Base-by-base conservation (phyloP, 73 alveolate genomes). In the Breviolum minutum region DNA sequence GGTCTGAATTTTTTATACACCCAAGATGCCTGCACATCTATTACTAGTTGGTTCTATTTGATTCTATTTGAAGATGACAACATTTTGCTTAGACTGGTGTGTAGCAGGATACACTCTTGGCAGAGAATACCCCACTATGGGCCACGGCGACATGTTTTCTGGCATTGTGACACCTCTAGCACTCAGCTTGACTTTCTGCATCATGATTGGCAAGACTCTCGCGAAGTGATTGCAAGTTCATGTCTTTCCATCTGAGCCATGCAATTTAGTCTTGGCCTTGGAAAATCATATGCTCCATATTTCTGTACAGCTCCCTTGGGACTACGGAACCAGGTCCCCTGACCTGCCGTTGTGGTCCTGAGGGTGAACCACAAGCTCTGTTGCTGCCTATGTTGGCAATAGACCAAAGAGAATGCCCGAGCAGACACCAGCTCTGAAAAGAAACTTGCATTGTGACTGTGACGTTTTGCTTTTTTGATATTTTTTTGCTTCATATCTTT, bases 91-190 rank as follows among this genome's bases (percentile, higher is more conserved):
- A 26, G 29, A 19, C 40, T 19, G 29, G 9, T 9, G 32, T 30
- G 40, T 71, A 12, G 82, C 82, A 73, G 82, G 82, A 73, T 73
- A 73, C 82, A 73, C 82, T 24, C 82, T 73, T 24, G 82, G 82
- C 82, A 73, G 82, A 48, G 82, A 73, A 48, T 73, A 73, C 82
- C 82, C 82, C n/a, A n/a, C n/a, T n/a, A n/a, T n/a, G n/a, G n/a
- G n/a, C n/a, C n/a, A n/a, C n/a, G n/a, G 76, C 76, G 76, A 68
- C 76, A 68, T 68, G 76, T 68, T 68, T 26, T 68, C 76, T 19
- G 76, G 76, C 76, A 68, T 68, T 26, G 12, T 68, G 76, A 68
- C 76, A 26, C 76, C 76, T 68, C 19, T 68, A 17, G 76, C 76
- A 19, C 76, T 68, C 27, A 68, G n/a, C n/a, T n/a, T n/a, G n/a